phyloP scores from a whole-genome alignment of 257 asterid genomes.

The Scutellaria minor region DNA sequence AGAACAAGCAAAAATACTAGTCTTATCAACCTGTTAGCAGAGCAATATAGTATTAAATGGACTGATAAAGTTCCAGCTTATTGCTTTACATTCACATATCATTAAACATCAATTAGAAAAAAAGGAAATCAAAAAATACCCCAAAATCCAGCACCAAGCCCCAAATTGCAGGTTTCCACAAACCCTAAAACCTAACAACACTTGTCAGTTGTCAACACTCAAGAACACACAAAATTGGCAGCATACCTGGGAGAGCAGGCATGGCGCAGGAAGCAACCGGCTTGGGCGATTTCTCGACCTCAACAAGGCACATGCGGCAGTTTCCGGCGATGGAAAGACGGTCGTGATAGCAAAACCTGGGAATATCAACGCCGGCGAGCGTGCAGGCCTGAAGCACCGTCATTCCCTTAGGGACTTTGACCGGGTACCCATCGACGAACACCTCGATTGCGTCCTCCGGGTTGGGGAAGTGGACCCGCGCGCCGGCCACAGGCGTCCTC shows the following conservation, averaged over 20 bases:
- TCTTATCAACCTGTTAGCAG: constrained; percentile 19
- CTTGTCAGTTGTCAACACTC: not conserved
- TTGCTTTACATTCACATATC: not conserved
- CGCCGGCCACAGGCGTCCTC: constrained; percentile 75
- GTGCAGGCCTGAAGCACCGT: constrained; percentile 94
- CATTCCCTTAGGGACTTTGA: constrained; percentile 93
- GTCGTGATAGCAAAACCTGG: constrained; percentile 83
- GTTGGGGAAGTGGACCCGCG: constrained; percentile 76
- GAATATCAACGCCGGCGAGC: constrained; percentile 91
- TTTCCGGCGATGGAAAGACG: constrained; percentile 93
- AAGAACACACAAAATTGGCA: not conserved
- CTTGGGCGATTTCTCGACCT: constrained; percentile 95
- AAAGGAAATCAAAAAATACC: not conserved
- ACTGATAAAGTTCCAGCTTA: not conserved
- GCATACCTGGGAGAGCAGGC: constrained; percentile 92
- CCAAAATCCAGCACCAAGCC: not conserved
- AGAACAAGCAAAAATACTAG: not conserved
- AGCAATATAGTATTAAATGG: constrained; percentile 1
- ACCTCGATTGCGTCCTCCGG: constrained; percentile 93
- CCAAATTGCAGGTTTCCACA: constrained; percentile 6
- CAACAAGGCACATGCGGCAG: constrained; percentile 97
- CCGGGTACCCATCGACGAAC: constrained; percentile 86
- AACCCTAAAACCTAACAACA: constrained; percentile 8
- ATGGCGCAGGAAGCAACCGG: constrained; percentile 98
- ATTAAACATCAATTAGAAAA: not conserved